phyloP scores from a whole-genome alignment of 345 rosid species.

The Clarkia xantiana region DNA sequence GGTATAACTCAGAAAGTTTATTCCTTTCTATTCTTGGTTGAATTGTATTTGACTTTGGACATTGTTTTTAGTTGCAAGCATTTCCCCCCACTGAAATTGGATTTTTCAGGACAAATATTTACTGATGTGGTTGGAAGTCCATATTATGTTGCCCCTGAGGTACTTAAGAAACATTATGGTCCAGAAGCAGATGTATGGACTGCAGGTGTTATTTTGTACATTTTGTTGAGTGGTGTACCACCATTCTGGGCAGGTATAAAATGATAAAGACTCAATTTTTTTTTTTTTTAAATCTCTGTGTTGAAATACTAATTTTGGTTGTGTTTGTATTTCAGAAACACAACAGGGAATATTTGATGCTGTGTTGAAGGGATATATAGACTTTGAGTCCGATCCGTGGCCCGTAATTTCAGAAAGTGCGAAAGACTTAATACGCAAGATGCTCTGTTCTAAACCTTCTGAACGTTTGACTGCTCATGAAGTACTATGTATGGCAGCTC shows the following conservation, averaged over 20 bases:
- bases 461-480: constrained; percentile 88
- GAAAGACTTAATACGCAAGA: constrained; percentile 69
- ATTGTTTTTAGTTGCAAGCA: too few relatives aligned
- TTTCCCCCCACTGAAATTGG: too few relatives aligned
- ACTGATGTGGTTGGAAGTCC: constrained; percentile 98
- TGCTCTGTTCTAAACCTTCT: constrained; percentile 68
- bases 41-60: too few relatives aligned
- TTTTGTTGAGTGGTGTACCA: constrained; percentile 94
- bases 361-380: constrained; percentile 81
- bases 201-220: constrained; percentile 88
- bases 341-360: constrained; percentile 99
- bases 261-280: neutral
- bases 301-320: constrained; percentile 1
- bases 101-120: constrained; percentile 56
- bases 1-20: constrained; percentile 19
- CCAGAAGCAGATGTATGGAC: constrained; percentile 99
- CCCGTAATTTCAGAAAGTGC: constrained; percentile 85
- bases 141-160: constrained; percentile 95
- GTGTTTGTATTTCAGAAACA: constrained; percentile 41
- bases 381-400: constrained; percentile 95
- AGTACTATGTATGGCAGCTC: constrained; percentile 65
- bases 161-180: constrained; percentile 79
- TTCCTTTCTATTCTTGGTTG: too few relatives aligned
- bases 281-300: constrained; percentile 1
- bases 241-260: constrained; percentile 97